phyloP scores from a whole-genome alignment of 2,329 filamentous ascomycete species.

The Colletotrichum camelliae region DNA sequence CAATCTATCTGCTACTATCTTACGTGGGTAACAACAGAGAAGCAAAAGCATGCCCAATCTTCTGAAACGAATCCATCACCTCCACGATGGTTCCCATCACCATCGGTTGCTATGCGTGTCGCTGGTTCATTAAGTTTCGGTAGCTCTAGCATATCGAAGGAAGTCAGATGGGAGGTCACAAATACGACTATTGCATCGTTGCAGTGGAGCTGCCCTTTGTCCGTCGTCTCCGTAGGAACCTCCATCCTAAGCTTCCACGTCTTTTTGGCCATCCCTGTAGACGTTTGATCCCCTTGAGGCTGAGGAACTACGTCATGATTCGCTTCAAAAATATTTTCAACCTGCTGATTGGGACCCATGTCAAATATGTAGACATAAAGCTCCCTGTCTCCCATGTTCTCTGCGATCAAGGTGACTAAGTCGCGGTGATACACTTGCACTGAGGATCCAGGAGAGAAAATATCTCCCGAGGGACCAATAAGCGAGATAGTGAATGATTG shows the following conservation, averaged over 20 bases:
- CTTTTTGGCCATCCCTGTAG: neutral
- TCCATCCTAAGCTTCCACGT: neutral
- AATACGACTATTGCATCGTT: neutral
- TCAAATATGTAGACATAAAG: neutral
- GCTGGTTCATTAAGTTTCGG: neutral
- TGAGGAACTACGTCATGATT: neutral
- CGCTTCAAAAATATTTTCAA: neutral
- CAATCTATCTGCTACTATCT: neutral
- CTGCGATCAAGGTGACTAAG: neutral
- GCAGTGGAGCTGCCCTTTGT: neutral
- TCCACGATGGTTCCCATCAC: neutral
- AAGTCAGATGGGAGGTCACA: neutral
- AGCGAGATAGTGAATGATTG: neutral
- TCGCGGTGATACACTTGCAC: neutral
- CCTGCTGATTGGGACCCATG: neutral
- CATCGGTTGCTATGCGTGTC: neutral
- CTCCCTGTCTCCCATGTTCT: neutral
- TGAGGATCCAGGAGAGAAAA: neutral
- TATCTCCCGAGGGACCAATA: neutral
- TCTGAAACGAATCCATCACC: neutral
- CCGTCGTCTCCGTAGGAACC: neutral
- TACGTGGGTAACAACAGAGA: neutral
- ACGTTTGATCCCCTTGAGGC: neutral
- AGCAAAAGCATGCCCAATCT: neutral
- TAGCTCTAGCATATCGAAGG: neutral